Evolutionary conservation across 371 early-diverging fungal species (phyloP).

Genomic region (Paraphysoderma sedebokerense): DNA sequence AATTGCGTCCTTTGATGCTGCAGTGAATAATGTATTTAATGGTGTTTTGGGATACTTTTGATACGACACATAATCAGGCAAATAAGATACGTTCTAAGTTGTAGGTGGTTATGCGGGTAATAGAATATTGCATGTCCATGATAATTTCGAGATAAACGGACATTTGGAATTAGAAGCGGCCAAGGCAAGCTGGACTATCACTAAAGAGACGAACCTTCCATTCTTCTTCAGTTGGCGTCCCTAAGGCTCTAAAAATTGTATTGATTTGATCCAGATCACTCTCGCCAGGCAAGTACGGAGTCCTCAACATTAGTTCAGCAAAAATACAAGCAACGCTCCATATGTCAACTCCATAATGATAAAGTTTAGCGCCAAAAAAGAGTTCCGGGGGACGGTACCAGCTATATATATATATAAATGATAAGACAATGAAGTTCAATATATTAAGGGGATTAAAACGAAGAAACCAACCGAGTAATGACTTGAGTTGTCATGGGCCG

Average conservation of each 20-base stretch:
- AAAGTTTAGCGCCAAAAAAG: conserved; percentile 80
- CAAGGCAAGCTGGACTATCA: too few relatives aligned
- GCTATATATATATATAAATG: conserved; percentile 16
- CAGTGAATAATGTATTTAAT: conserved; percentile 69
- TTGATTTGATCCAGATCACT: conserved; percentile 84
- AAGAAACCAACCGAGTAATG: conserved; percentile 61
- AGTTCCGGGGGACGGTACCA: conserved; percentile 99
- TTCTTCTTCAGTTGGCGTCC: conserved; percentile 90
- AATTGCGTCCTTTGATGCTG: conserved; percentile 80
- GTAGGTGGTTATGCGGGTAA: too few relatives aligned
- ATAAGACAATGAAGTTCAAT: not conserved
- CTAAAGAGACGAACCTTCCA: too few relatives aligned
- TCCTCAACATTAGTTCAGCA: conserved; percentile 94
- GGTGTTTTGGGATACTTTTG: conserved; percentile 50
- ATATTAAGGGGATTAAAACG: conserved; percentile 1
- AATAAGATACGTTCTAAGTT: conserved; percentile 39
- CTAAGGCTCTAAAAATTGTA: conserved; percentile 85
- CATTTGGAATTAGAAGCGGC: too few relatives aligned
- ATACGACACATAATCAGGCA: conserved; percentile 53
- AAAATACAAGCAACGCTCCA: conserved; percentile 99
- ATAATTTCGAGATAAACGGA: too few relatives aligned
- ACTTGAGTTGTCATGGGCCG: conserved; percentile 80
- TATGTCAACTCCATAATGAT: conserved; percentile 85
- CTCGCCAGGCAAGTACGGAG: conserved; percentile 83
- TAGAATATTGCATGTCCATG: too few relatives aligned